Evolutionary conservation across 495 filamentous ascomycete genomes (phyloP), one percentile per base, ranked within the genome.

Genomic region (Xylaria intraflava): DNA sequence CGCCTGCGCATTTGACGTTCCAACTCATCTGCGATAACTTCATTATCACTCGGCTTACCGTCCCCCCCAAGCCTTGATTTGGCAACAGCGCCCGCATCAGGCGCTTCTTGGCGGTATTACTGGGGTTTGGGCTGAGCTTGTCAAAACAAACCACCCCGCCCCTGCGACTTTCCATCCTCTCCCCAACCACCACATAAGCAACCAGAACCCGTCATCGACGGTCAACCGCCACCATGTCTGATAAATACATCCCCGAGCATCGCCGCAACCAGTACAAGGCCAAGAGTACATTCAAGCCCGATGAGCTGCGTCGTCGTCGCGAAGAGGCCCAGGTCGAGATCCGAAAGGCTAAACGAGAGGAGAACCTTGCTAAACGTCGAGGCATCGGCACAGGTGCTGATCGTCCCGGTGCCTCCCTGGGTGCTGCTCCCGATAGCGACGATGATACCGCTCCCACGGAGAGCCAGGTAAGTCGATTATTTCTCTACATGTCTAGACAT

Each of bases 251-350:
- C 68, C 94, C 94, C 67, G 94, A 97, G 76, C 94, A 99, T 81
- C 90, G 94, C 67, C 93, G 94, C 65, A 95, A 86, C 43, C 91
- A 95, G 74, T 99, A 93, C 82, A 99, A 99, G 84, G 94, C 94
- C 55, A 94, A 93, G 79, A 88, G 85, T 69, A 87, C 89, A 67
- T 99, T 99, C 81, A 94, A 95, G 80, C 90, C 90, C 60, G 94
- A 99, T 71, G 94, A 99, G 76, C 85, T 99, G 46, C 89, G 94
- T 65, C 90, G 94, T 67, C 94, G 94, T 70, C 94, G 94, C 70
- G 94, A 99, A 67, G 94, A 99, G 71, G 89, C 94, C 71, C 92
- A 96, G 72, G 94, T 99, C 54, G 94, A 99, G 79, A 97, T 99
- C 65, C 82, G 94, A 56, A 96, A 94, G 78, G 86, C 88, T 59